phyloP scores from a whole-genome alignment of 2,329 filamentous ascomycete genomes.

The Passalora sequoiae region DNA sequence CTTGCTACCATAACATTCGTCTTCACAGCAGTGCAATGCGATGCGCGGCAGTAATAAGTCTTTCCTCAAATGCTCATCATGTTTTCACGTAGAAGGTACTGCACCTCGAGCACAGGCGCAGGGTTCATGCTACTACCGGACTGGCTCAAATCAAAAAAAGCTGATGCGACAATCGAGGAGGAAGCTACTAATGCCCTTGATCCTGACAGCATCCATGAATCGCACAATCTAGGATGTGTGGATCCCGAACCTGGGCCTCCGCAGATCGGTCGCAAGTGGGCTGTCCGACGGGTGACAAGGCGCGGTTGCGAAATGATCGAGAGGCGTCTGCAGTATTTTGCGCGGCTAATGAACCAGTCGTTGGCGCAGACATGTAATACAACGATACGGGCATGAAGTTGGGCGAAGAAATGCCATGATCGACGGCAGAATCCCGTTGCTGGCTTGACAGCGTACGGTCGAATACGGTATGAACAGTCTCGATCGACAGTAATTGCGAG shows the following conservation, averaged over 20 bases:
- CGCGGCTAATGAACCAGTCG: background rate
- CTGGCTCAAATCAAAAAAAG: too few species aligned
- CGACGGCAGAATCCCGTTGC: background rate
- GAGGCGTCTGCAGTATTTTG: conserved; percentile 6
- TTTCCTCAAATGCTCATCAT: too few species aligned
- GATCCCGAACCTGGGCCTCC: background rate
- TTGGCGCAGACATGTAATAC: conserved; percentile 3
- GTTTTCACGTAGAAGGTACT: too few species aligned
- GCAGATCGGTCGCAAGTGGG: background rate
- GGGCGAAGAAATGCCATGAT: background rate
- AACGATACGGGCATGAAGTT: background rate
- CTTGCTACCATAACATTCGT: too few species aligned
- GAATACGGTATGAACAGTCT: background rate
- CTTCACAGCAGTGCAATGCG: too few species aligned
- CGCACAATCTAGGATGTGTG: background rate
- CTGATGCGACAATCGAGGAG: background rate
- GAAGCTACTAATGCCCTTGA: background rate
- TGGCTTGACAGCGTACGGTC: too few species aligned
- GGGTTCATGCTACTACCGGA: background rate
- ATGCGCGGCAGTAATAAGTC: too few species aligned
- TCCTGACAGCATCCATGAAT: background rate
- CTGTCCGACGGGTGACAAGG: too few species aligned
- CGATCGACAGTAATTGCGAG: background rate
- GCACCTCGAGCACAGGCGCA: too few species aligned
- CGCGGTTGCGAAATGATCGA: conserved; percentile 2